Conservation (phyloP, 495 filamentous ascomycete species). For the Oidiodendron maius region DNA sequence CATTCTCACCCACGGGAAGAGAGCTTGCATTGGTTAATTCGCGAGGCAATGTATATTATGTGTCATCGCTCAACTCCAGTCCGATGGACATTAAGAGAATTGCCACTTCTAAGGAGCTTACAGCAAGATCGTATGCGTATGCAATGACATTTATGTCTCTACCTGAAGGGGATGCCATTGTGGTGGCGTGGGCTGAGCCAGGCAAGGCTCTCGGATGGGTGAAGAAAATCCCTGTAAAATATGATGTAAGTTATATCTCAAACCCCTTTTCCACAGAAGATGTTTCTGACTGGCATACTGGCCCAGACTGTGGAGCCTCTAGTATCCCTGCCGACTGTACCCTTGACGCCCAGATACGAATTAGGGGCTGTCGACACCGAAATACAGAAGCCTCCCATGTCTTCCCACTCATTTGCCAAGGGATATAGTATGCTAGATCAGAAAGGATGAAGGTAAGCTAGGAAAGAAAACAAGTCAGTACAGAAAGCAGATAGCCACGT, state of each 20-base stretch:
- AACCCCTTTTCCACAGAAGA: no score
- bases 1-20: constrained; percentile 27
- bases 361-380: no score
- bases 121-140: constrained; percentile 25
- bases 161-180: constrained; percentile 27
- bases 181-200: constrained; percentile 30
- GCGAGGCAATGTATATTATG: constrained; percentile 29
- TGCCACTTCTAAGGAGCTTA: constrained; percentile 27
- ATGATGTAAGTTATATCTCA: background rate
- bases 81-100: constrained; percentile 25
- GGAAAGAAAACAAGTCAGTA: no score
- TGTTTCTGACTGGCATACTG: no score
- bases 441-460: no score
- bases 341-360: no score
- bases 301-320: no score
- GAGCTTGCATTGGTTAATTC: constrained; percentile 32
- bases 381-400: no score
- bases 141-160: constrained; percentile 29
- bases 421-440: no score
- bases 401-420: no score
- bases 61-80: constrained; percentile 28
- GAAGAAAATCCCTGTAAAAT: constrained; percentile 26
- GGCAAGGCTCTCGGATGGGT: constrained; percentile 23
- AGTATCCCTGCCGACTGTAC: no score
- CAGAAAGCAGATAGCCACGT: no score